Evolutionary conservation across 2,329 filamentous ascomycete genomes (phyloP), one percentile per base, ranked within the genome.

Genomic region (Fusarium musae): DNA sequence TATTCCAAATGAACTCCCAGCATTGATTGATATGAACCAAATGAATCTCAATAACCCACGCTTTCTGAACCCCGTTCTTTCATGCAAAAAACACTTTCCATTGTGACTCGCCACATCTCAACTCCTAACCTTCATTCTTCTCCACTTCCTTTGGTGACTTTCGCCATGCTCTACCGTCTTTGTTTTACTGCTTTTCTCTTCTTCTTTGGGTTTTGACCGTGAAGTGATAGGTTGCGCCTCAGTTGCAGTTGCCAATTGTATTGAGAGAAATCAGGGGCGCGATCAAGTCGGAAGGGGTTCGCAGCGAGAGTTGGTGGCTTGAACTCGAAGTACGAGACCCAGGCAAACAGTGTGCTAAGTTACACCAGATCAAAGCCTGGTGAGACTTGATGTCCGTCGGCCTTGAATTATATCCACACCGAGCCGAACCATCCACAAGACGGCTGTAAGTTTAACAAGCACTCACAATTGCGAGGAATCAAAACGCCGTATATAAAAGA

Each of bases 1-100:
- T 70, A 57, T 69, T 50, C 71, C 46, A 72, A 64, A 73, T 46
- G 52, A 77, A 76, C 73, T 77, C 75, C 73, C 46, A 64, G 52
- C 58, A 28, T 56, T 69, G 66, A 65, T 58, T 69, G 66, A 65
- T 58, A 53, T 60, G 59, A 74, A 49, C 52, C 28, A 49, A 68
- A 66, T 32, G 36, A 63, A 56, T 54, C 52, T 63, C 43, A 66
- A 66, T 52, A 62, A 61, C 47, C 53, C 34, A 39, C 28, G 53
- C 36, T 67, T 49, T 44, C 52, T 37, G 37, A 56, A 60, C 32
- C 49, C 53, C 34, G 10, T 37, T 65, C 68, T 66, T 65, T 52
- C 56, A 36, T 59, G 59, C 50, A 36, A 49, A 46, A 23, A 56
- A 23, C 21, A 30, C 34, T 30, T 36, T 68, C 28, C 44, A 11